Conservation (phyloP, 305 asterid genomes). For the Coffea humblotiana region DNA sequence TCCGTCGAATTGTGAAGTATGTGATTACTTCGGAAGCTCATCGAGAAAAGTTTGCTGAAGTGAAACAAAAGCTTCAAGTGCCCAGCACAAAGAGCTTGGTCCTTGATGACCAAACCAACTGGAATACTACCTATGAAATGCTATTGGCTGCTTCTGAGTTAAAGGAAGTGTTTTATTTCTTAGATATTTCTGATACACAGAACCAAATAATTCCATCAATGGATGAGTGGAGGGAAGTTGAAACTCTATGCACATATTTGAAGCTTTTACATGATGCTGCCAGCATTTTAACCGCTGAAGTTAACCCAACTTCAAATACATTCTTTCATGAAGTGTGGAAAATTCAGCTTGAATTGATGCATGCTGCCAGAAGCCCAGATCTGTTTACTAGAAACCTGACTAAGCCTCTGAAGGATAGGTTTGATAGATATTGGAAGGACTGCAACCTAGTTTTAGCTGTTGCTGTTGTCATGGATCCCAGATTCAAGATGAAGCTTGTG, state of each 20-base stretch:
- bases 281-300: conserved; percentile 45
- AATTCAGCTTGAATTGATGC: conserved; percentile 53
- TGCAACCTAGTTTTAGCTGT: conserved; percentile 65
- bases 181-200: conserved; percentile 65
- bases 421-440: conserved; percentile 65
- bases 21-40: conserved; percentile 50
- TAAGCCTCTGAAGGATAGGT: conserved; percentile 51
- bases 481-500: conserved; percentile 74
- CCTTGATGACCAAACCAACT: conserved; percentile 58
- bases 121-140: conserved; percentile 94
- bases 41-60: conserved; percentile 50
- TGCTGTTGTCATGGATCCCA: conserved; percentile 90
- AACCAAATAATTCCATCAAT: conserved; percentile 42
- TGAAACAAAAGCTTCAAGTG: conserved; percentile 78
- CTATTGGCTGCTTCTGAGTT: conserved; percentile 73
- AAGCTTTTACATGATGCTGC: conserved; percentile 68
- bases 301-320: conserved; percentile 52
- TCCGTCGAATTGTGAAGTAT: conserved; percentile 72
- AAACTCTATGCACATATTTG: conserved; percentile 56
- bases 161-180: conserved; percentile 68
- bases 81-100: conserved; percentile 60
- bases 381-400: conserved; percentile 47
- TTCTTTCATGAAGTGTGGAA: conserved; percentile 64
- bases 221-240: conserved; percentile 78
- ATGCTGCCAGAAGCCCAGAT: conserved; percentile 50